Percentiles rank a stretch among this genome's conserved stretches.
phyloP scores from a whole-genome alignment of 768 basidiomycete genomes.

The Xerocomus brunneocitrinus region DNA sequence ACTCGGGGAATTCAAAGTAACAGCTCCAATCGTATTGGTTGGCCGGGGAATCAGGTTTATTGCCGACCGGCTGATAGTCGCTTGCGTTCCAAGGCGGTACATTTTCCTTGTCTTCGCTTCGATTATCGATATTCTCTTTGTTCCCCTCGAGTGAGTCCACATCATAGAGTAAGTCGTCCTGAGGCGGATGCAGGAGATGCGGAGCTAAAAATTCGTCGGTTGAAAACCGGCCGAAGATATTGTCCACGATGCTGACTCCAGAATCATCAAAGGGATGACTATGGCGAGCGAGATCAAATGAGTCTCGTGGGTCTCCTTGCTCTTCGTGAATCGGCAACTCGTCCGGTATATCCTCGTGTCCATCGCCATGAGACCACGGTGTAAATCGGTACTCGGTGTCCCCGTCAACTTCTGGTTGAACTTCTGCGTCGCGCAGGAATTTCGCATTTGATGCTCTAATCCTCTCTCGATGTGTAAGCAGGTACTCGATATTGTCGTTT shows the following conservation, averaged over 20 bases:
- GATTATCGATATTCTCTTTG: slow-evolving; percentile 12
- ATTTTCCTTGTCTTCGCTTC: slow-evolving; percentile 18
- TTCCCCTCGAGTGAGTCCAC: slow-evolving; percentile 3
- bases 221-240: background rate
- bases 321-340: background rate
- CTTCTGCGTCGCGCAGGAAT: background rate
- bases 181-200: slow-evolving; percentile 5
- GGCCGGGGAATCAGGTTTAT: background rate
- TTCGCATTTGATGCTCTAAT: slow-evolving; percentile 8
- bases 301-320: background rate
- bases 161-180: background rate
- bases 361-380: background rate
- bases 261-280: slow-evolving; percentile 12
- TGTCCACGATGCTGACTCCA: slow-evolving; percentile 13
- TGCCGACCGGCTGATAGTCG: background rate
- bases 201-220: slow-evolving; percentile 6
- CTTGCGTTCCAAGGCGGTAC: slow-evolving; percentile 2
- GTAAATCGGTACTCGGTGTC: background rate
- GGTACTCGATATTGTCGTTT: slow-evolving; percentile 13
- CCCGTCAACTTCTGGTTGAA: background rate
- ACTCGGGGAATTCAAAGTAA: slow-evolving; percentile 21
- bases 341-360: background rate
- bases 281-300: background rate
- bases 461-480: slow-evolving; percentile 27
- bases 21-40: slow-evolving; percentile 19